These are phyloP conservation scores for Neofusicoccum ribis DNA, from an alignment of 2,329 filamentous ascomycete species.

Conservation along the genomic window DNA sequence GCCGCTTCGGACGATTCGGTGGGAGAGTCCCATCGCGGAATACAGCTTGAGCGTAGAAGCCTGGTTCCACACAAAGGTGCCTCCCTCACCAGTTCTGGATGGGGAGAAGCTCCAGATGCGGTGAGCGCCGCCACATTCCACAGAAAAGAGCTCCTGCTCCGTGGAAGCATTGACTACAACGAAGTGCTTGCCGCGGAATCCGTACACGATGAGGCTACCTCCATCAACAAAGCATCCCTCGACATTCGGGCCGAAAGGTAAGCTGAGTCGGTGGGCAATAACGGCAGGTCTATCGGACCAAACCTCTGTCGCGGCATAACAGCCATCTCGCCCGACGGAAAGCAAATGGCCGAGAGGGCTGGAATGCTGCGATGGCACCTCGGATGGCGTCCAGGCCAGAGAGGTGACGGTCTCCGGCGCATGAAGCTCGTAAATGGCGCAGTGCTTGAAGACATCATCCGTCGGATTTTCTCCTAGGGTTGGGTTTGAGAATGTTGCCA, in stretches of 20 bases:
- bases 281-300: conserved; percentile 27
- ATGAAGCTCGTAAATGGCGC: conserved; percentile 39
- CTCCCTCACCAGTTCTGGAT: conserved; percentile 33
- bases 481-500: conserved; percentile 3
- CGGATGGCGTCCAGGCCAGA: conserved; percentile 45
- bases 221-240: conserved; percentile 67
- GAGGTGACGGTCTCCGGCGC: conserved; percentile 67
- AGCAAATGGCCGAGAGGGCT: conserved; percentile 54
- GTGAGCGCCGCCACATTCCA: conserved; percentile 85
- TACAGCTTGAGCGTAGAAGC: conserved; percentile 56
- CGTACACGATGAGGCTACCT: conserved; percentile 68
- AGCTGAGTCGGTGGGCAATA: conserved; percentile 66
- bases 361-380: conserved; percentile 18
- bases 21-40: conserved; percentile 43
- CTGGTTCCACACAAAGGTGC: conserved; percentile 73
- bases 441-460: background rate
- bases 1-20: conserved; percentile 61
- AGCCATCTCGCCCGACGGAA: conserved; percentile 75
- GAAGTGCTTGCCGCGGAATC: conserved; percentile 79
- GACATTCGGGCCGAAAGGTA: conserved; percentile 74
- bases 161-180: conserved; percentile 76
- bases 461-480: background rate
- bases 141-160: conserved; percentile 66
- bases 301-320: conserved; percentile 63
- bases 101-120: conserved; percentile 67